Base-by-base conservation (phyloP, 2,329 filamentous ascomycete species). In the Dactylellina sp. region DNA sequence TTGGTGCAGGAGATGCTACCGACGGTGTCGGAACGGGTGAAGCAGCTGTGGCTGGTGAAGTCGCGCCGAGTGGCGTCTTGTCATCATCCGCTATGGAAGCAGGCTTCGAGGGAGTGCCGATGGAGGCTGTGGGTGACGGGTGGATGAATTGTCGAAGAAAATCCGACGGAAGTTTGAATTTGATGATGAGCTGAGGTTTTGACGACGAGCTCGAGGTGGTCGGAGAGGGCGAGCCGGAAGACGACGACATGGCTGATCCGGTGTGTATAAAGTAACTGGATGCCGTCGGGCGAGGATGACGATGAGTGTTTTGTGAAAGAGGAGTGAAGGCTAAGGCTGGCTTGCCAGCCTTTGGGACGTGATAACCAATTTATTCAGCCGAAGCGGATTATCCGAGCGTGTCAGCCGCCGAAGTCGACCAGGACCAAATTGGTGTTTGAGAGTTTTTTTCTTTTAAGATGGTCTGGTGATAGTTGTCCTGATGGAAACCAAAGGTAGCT, bases 131-230 rank as follows among this genome's bases (percentile, higher is more conserved):
- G 9, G 61, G 62, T 24, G 70, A 62, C 1, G 3, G 5, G 22
- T 49, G 25, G n/a, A 18, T 16, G 56, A 88, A 81, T 56, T 83
- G 82, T 76, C 84, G 84, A 59, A 90, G 82, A 75, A 81, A 83
- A 16, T 82, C 79, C 44, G 86, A 81, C 20, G 84, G 78, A 53
- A 89, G 82, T 77, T 83, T 85, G 62, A 89, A 80, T 6, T 83
- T 88, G 78, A 89, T 80, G 71, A 88, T 70, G 56, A 83, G 78
- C 35, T 74, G 75, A 12, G 64, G 56, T 77, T 80, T 81, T 32
- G 28, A 32, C 62, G 78, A 77, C 39, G 82, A 82, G 3, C 25
- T 39, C 12, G 50, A 50, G 7, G 52, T 20, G 5, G 70, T 62
- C 14, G 64, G 62, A 55, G 70, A 60, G 40, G 55, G 70, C 18